Conservation (phyloP, 2,329 filamentous ascomycete species). For the Aspergillus pseudoglaucus region DNA sequence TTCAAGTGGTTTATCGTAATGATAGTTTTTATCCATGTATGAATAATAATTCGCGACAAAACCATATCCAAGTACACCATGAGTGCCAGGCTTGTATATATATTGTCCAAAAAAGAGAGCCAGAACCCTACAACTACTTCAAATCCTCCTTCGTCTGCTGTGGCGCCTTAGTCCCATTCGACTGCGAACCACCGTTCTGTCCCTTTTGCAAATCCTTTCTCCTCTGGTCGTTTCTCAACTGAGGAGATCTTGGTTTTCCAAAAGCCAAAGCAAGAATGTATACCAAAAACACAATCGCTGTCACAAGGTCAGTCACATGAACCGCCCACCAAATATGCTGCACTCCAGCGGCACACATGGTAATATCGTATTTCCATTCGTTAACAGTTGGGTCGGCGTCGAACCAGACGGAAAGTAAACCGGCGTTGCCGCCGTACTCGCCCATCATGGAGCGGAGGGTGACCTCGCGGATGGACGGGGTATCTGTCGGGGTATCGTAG, state of each 20-base stretch:
- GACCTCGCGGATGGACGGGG: constrained; percentile 64
- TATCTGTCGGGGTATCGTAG: constrained; percentile 1
- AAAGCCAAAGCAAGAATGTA: constrained; percentile 6
- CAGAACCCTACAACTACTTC: not conserved
- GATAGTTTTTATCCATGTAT: no score
- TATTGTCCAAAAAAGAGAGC: no score
- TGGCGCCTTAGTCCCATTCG: not conserved
- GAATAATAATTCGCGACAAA: no score
- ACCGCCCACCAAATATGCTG: constrained; percentile 95
- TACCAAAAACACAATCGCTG: constrained; percentile 26
- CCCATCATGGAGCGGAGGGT: constrained; percentile 99
- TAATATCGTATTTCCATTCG: constrained; percentile 79
- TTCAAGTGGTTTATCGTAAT: no score
- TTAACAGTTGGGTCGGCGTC: constrained; percentile 53
- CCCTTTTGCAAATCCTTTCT: constrained; percentile 1
- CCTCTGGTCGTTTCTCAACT: not conserved
- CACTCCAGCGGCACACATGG: constrained; percentile 68
- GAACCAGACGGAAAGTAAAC: constrained; percentile 84
- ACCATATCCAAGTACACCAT: no score
- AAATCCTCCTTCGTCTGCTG: not conserved
- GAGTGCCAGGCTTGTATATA: no score
- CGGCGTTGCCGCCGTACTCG: constrained; percentile 85
- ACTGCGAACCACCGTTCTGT: not conserved
- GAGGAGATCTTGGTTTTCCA: not conserved
- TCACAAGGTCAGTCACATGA: constrained; percentile 63